Conservation (phyloP, 2,329 filamentous ascomycete genomes). For the Tothia fuscella region DNA sequence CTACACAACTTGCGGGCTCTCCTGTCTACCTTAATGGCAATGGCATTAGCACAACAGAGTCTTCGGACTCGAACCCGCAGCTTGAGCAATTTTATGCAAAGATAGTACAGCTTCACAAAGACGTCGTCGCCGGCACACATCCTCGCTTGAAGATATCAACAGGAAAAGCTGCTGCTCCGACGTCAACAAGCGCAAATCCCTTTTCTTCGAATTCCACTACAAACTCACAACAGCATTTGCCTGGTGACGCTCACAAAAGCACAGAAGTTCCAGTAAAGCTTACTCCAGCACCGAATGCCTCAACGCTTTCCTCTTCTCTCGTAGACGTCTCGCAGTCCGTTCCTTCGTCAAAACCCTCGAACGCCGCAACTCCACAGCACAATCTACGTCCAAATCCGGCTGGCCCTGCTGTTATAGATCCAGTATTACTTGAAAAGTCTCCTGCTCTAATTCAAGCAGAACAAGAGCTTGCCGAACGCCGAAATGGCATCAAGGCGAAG, state of each 20-base stretch:
- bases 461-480: slow-evolving; percentile 57
- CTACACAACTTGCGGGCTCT: too few relatives aligned
- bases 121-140: slow-evolving; percentile 67
- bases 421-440: slow-evolving; percentile 75
- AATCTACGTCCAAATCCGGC: slow-evolving; percentile 32
- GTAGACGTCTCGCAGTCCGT: too few relatives aligned
- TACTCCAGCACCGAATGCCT: too few relatives aligned
- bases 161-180: too few relatives aligned
- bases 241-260: too few relatives aligned
- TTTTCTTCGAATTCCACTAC: too few relatives aligned
- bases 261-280: too few relatives aligned
- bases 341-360: too few relatives aligned
- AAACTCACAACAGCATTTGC: too few relatives aligned
- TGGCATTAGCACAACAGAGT: background rate
- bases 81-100: slow-evolving; percentile 48
- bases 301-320: too few relatives aligned
- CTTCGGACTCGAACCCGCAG: background rate
- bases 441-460: slow-evolving; percentile 75
- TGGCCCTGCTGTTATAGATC: slow-evolving; percentile 54
- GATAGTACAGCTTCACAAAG: slow-evolving; percentile 69
- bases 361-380: slow-evolving; percentile 9
- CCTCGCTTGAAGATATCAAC: slow-evolving; percentile 49
- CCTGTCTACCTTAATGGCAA: too few relatives aligned
- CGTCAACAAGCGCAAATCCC: too few relatives aligned
- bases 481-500: slow-evolving; percentile 64